These are phyloP conservation scores for Paracoccidioides lutzii DNA, from an alignment of 2,329 filamentous ascomycete species.

Conservation along the genomic window DNA sequence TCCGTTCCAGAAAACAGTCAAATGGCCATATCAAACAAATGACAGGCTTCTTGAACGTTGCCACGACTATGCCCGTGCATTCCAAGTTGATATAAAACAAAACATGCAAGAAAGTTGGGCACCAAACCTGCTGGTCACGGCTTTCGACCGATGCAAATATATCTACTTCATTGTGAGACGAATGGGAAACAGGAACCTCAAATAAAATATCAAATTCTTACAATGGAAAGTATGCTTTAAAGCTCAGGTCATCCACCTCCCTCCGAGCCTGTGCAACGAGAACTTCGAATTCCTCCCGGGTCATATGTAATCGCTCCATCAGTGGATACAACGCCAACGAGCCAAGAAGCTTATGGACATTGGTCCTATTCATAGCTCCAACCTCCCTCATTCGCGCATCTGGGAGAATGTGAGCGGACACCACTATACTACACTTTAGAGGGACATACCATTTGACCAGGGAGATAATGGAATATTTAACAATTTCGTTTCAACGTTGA, in stretches of 20 bases:
- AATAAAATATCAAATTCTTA: slow-evolving; percentile 16
- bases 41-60: neutral
- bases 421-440: neutral
- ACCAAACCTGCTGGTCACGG: slow-evolving; percentile 9
- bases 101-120: neutral
- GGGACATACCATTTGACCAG: slow-evolving; percentile 51
- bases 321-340: slow-evolving; percentile 34
- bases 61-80: neutral
- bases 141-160: slow-evolving; percentile 32
- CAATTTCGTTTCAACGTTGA: slow-evolving; percentile 52
- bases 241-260: slow-evolving; percentile 24
- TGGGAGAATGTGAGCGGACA: slow-evolving; percentile 18
- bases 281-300: slow-evolving; percentile 24
- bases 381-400: slow-evolving; percentile 32
- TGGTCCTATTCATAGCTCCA: slow-evolving; percentile 28
- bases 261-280: slow-evolving; percentile 26
- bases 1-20: neutral
- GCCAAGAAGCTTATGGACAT: slow-evolving; percentile 25
- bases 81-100: neutral
- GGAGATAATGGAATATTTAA: slow-evolving; percentile 56
- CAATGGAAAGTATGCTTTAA: slow-evolving; percentile 36
- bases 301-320: slow-evolving; percentile 31
- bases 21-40: neutral
- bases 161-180: slow-evolving; percentile 19
- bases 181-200: neutral